Conservation (phyloP, 2,329 filamentous ascomycete genomes). For the Neoarthrinium moseri region DNA sequence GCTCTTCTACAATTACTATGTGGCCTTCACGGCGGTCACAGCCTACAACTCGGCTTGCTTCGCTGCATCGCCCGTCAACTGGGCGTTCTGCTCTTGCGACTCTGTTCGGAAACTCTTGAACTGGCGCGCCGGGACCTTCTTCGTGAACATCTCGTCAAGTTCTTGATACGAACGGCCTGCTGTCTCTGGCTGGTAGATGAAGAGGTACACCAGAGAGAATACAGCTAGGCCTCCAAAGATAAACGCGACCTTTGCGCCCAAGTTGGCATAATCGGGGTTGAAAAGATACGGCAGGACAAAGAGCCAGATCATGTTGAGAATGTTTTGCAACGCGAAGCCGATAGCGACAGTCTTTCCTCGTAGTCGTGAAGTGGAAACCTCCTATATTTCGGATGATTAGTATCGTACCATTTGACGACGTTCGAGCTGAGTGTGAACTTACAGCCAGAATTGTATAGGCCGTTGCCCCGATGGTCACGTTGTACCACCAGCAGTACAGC, state of each 20-base stretch:
- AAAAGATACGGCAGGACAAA: conserved; percentile 26
- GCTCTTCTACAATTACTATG: no score
- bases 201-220: conserved; percentile 25
- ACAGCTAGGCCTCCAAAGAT: conserved; percentile 33
- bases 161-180: conserved; percentile 17
- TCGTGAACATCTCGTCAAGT: conserved; percentile 13
- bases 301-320: conserved; percentile 11
- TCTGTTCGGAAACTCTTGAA: conserved; percentile 5
- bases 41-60: no score
- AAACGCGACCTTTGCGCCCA: conserved; percentile 39
- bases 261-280: conserved; percentile 29
- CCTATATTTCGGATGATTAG: no score
- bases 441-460: conserved; percentile 25
- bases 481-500: conserved; percentile 37
- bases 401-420: no score
- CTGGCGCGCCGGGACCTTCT: conserved; percentile 28
- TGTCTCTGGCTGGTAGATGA: conserved; percentile 34
- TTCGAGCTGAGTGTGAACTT: no score
- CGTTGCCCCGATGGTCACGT: conserved; percentile 38
- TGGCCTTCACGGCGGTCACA: no score
- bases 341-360: conserved; percentile 31
- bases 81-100: no score
- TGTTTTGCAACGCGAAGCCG: conserved; percentile 27
- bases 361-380: conserved; percentile 26
- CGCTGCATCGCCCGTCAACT: no score